These are phyloP conservation scores for Exserohilum turcica DNA, from an alignment of 2,329 filamentous ascomycete species.

Conservation along the genomic window DNA sequence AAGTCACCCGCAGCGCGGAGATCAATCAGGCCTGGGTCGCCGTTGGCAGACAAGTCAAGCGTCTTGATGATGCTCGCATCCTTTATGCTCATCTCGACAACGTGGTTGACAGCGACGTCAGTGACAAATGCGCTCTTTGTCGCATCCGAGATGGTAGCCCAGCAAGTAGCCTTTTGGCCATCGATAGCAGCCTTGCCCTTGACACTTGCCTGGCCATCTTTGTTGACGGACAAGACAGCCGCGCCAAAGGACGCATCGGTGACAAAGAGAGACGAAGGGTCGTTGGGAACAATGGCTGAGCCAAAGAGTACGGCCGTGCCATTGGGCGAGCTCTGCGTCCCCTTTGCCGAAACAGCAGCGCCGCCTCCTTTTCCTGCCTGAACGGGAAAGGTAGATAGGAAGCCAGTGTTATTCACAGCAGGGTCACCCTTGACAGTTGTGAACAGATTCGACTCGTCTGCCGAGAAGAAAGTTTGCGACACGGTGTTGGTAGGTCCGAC, in stretches of 20 bases:
- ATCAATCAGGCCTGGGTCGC: conserved; percentile 63
- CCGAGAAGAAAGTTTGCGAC: conserved; percentile 65
- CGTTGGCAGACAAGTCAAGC: conserved; percentile 49
- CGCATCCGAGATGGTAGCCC: conserved; percentile 57
- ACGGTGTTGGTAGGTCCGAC: conserved; percentile 63
- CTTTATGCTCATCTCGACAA: conserved; percentile 61
- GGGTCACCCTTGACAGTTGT: conserved; percentile 67
- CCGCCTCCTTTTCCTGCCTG: background rate
- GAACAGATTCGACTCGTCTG: conserved; percentile 58
- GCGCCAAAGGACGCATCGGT: conserved; percentile 65
- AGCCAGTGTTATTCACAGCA: conserved; percentile 60
- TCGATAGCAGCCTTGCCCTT: conserved; percentile 49
- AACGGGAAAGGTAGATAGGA: conserved; percentile 60
- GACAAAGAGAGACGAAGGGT: conserved; percentile 52
- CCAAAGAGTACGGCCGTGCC: conserved; percentile 66
- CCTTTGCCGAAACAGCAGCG: conserved; percentile 21
- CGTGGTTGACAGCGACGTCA: conserved; percentile 57
- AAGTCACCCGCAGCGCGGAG: conserved; percentile 59
- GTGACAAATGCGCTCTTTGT: conserved; percentile 63
- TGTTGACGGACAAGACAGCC: conserved; percentile 55
- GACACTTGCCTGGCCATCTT: conserved; percentile 39
- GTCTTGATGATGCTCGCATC: conserved; percentile 56
- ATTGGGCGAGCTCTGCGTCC: conserved; percentile 51
- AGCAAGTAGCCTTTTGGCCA: conserved; percentile 63
- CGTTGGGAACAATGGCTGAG: conserved; percentile 53